Evolutionary conservation across 1,284 basidiomycete genomes (phyloP), one percentile per base, ranked within the genome.

Genomic region (Cutaneotrichosporon arboriforme): DNA sequence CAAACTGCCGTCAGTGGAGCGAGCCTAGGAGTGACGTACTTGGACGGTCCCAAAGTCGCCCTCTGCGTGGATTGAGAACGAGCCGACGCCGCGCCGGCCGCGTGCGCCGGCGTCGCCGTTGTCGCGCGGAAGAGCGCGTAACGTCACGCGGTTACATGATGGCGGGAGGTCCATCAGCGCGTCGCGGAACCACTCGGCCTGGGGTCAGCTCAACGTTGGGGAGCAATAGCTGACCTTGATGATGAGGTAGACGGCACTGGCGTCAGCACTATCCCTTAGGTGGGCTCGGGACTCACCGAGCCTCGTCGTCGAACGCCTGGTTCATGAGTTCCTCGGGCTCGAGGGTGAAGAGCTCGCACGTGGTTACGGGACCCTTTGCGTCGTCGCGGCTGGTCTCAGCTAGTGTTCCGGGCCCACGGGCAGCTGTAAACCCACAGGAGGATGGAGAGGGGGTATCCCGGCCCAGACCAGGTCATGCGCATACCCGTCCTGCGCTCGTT

Each of bases 161-260:
- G 88, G 81, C 60, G 93, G 90, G 14, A 94, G 79, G 68, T 94
- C 91, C 14, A 85, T 84, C n/a, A 96, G 80, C 0, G 91, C 90
- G 59, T 93, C 90, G 44, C 87, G 84, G 38, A 96, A 83, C 88
- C 89, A 92, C 8, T 86, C 89, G 12, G 90, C 92, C 86, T 88
- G 65, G 17, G 13, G 57, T 58, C 35, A 58, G 51, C 42, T 31
- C 4, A 12, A 4, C 2, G 5, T 4, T 8, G 14, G 1, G 0
- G 18, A 17, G 22, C 13, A 12, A 14, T 1, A 40, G 41, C 31
- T 38, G 31, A 85, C 89, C 79, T 92, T 92, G 70, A 94, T 81
- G 62, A 94, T 93, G 38, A 92, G 83, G 68, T 86, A 87, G 23
- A 90, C 77, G 2, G 84, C 80, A 40, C 88, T 89, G 41, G 37